These are phyloP conservation scores for Gloeophyllum trabeum DNA, from an alignment of 768 basidiomycete genomes.

Conservation along the genomic window DNA sequence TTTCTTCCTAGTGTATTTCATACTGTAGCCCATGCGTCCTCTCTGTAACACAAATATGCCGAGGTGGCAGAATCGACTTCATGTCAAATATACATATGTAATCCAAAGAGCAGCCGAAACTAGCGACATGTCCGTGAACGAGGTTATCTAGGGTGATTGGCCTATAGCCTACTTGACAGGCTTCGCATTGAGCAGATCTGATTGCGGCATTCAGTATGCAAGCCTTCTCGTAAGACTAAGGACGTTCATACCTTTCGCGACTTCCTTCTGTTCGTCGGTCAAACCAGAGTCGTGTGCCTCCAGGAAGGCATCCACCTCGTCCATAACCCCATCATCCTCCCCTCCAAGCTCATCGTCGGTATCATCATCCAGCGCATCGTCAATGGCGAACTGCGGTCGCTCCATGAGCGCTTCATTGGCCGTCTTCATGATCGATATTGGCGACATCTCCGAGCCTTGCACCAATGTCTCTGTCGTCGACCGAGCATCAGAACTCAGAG, in stretches of 20 bases:
- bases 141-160: no score
- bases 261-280: constrained; percentile 66
- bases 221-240: neutral
- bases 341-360: constrained; percentile 54
- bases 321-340: constrained; percentile 70
- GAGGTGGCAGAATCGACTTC: no score
- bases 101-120: no score
- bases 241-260: constrained; percentile 52
- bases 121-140: no score
- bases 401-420: constrained; percentile 83
- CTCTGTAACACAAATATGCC: no score
- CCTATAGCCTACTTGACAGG: constrained; percentile 43
- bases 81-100: no score
- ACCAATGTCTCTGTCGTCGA: constrained; percentile 9
- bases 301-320: constrained; percentile 91
- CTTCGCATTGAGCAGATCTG: constrained; percentile 51
- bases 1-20: no score
- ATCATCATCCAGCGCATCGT: constrained; percentile 82
- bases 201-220: constrained; percentile 2
- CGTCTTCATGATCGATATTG: constrained; percentile 59
- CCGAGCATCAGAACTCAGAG: constrained; percentile 35
- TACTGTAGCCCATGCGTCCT: no score
- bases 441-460: constrained; percentile 23
- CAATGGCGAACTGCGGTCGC: constrained; percentile 92
- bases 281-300: constrained; percentile 87